Evolutionary conservation across 495 filamentous ascomycete genomes (phyloP), one percentile per base, ranked within the genome.

Genomic region (Podospora comata): DNA sequence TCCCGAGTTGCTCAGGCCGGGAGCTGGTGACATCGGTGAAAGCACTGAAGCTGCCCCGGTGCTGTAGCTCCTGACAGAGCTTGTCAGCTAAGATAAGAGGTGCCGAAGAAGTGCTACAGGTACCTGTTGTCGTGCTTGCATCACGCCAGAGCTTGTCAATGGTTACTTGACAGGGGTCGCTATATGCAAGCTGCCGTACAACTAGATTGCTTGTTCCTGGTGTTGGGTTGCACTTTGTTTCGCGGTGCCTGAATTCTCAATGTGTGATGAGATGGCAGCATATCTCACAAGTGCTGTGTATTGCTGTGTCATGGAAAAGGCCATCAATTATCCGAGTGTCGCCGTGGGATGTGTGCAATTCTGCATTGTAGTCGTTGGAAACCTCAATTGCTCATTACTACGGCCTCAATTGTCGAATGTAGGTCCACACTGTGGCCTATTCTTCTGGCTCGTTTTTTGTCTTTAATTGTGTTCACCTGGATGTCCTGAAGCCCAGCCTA

Each of bases 151-250:
- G 39, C 15, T 48, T 18, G 39, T 48, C 39, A 13, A 48, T 48
- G 7, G 39, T 48, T 48, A 48, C 39, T 6, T 13, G 39, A 13
- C 39, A 48, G 23, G 27, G 59, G 1, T 28, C 2, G 18, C 5
- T 0, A 65, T 13, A 53, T 26, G 53, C 53, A 65, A 16, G 26
- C 34, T 28, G 11, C 27, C 56, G 64, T 48, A 48, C 28, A 56
- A 23, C 60, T 64, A 73, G 56, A 75, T 72, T 73, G 56, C 54
- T 65, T 68, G 72, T 73, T 76, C 70, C 65, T 76, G 66, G 65
- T 59, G 16, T 5, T 18, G 7, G 13, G 71, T 75, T 30, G 27
- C 62, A 73, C 65, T 56, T 66, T 63, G 71, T 67, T 67, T 73
- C 67, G 63, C 58, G 60, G 65, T 68, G 28, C 70, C 68, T 63